These are phyloP conservation scores for Orbilia blumenaviensis DNA, from an alignment of 2,329 filamentous ascomycete species.

Conservation along the genomic window DNA sequence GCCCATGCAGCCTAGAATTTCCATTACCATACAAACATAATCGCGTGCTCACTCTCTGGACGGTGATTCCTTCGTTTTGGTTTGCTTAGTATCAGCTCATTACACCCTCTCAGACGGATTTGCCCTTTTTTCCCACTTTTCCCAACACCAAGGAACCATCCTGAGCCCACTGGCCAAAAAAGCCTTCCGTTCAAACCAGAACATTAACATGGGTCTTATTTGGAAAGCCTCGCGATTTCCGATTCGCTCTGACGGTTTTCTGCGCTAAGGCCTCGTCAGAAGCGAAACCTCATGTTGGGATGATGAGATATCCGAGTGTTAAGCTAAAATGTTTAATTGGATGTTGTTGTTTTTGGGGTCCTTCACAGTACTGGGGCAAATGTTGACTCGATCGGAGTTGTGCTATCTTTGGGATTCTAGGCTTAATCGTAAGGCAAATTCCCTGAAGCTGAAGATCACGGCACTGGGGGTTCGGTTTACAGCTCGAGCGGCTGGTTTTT, in stretches of 20 bases:
- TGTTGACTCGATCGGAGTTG: not conserved
- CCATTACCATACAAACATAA: not conserved
- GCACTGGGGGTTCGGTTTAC: too few relatives aligned
- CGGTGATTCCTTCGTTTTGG: not conserved
- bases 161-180: not conserved
- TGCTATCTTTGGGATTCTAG: slow-evolving; percentile 25
- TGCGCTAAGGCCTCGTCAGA: slow-evolving; percentile 12
- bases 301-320: slow-evolving; percentile 39
- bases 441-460: not conserved
- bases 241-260: slow-evolving; percentile 30
- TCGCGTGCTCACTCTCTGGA: slow-evolving; percentile 2
- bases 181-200: slow-evolving; percentile 8
- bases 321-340: slow-evolving; percentile 30
- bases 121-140: not conserved
- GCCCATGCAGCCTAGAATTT: not conserved
- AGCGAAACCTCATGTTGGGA: slow-evolving; percentile 5
- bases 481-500: too few relatives aligned
- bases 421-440: slow-evolving; percentile 40
- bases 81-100: slow-evolving; percentile 20
- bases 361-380: slow-evolving; percentile 16
- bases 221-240: slow-evolving; percentile 40
- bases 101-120: slow-evolving; percentile 9
- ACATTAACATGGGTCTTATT: slow-evolving; percentile 37
- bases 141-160: slow-evolving; percentile 16
- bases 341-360: not conserved